Conservation (phyloP, 2,329 filamentous ascomycete species). For the Neurospora sp. region DNA sequence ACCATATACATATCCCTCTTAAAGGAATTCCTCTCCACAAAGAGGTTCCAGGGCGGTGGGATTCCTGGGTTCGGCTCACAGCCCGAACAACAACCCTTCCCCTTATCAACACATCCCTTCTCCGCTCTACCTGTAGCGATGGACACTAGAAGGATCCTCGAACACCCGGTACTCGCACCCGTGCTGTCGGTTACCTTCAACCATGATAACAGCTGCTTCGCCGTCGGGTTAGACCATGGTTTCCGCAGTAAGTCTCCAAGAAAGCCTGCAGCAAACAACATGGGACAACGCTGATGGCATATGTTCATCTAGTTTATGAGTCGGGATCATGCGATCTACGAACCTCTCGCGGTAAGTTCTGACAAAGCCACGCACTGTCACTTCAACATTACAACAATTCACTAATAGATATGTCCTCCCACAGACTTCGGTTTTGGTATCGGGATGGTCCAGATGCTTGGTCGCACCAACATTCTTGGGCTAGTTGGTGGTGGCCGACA, state of each 20-base stretch:
- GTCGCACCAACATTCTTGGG: slow-evolving; percentile 76
- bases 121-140: background rate
- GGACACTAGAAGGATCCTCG: slow-evolving; percentile 34
- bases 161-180: slow-evolving; percentile 71
- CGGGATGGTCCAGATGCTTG: slow-evolving; percentile 77
- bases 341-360: slow-evolving; percentile 30
- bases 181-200: slow-evolving; percentile 85
- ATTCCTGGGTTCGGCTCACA: background rate
- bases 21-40: background rate
- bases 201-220: slow-evolving; percentile 72
- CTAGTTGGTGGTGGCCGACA: slow-evolving; percentile 80
- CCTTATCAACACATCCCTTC: background rate
- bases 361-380: background rate
- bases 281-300: background rate
- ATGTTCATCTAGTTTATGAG: slow-evolving; percentile 52
- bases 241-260: slow-evolving; percentile 58
- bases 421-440: slow-evolving; percentile 73
- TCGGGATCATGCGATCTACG: slow-evolving; percentile 63
- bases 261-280: background rate
- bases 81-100: background rate
- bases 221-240: slow-evolving; percentile 76
- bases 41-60: background rate
- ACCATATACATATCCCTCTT: background rate
- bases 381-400: background rate
- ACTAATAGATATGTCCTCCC: slow-evolving; percentile 2